These are phyloP conservation scores for Sporothrix pallida DNA, from an alignment of 2,329 filamentous ascomycete genomes.

Conservation along the genomic window DNA sequence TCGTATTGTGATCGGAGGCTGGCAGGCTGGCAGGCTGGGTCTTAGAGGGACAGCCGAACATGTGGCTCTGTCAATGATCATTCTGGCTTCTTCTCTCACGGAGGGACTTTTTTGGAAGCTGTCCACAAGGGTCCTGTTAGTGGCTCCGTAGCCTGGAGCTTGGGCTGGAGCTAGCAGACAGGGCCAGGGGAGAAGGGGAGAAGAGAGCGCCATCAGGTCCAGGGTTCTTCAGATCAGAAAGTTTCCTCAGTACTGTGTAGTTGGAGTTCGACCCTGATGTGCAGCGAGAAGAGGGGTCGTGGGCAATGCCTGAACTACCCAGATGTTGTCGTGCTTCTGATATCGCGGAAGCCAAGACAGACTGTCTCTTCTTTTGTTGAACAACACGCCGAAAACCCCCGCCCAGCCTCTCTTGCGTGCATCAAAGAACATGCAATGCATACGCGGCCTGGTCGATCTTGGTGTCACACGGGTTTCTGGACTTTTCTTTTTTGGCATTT, in stretches of 20 bases:
- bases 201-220: too few species aligned
- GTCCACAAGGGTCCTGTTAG: slow-evolving; percentile 25
- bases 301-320: too few species aligned
- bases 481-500: background rate
- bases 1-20: slow-evolving; percentile 20
- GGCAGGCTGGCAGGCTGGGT: background rate
- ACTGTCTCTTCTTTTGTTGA: background rate
- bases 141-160: slow-evolving; percentile 7
- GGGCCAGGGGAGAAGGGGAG: background rate
- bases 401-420: slow-evolving; percentile 6
- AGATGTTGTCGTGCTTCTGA: too few species aligned
- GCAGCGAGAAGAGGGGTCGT: background rate
- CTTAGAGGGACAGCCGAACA: slow-evolving; percentile 15
- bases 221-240: background rate
- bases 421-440: background rate
- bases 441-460: background rate
- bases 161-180: slow-evolving; percentile 14
- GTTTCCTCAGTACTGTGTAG: background rate
- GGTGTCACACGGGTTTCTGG: background rate
- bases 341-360: too few species aligned
- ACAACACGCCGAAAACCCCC: background rate
- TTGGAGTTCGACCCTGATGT: slow-evolving; percentile 10
- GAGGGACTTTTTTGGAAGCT: background rate
- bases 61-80: background rate
- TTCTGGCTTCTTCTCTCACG: background rate